Evolutionary conservation across 2,329 filamentous ascomycete genomes (phyloP), one percentile per base, ranked within the genome.

Genomic region (Epichloe amarillans): DNA sequence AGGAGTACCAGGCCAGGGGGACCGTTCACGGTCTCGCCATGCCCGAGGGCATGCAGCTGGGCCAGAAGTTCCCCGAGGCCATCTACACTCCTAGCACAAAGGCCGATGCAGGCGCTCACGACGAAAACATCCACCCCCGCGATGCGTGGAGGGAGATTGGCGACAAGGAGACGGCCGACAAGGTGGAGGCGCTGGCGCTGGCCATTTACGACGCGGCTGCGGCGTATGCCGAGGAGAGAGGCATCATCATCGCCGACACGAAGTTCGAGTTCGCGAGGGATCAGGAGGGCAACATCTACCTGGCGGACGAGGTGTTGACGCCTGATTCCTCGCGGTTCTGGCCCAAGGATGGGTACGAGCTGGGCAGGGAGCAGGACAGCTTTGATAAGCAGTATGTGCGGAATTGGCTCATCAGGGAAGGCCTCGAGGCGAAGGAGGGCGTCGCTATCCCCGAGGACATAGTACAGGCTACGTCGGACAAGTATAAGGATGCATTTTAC

Each of bases 331-430:
- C 85, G 47, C 79, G 90, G 15, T 95, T 95, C 75, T 97, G 91
- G 90, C 82, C 83, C 1, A 79, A 76, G 55, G 81, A 81, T 42
- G 74, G 74, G 63, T 64, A 62, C 48, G 76, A 82, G 62, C 68
- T 86, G 17, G 89, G 90, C 2, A 75, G 74, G 54, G 76, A 84
- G 51, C 88, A 94, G 71, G 77, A 84, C 50, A 93, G 86, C 68
- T 93, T 91, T 58, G 90, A 96, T 65, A 96, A 96, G 75, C 85
- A 90, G 70, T 83, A 77, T 61, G 66, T 95, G 57, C 74, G 90
- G 37, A 83, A 96, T 68, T 96, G 88, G 86, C 67, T 96, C 60
- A 84, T 82, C 2, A 69, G 65, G 46, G 73, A 84, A 52, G 86
- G 85, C 0, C 66, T 94, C 41, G 65, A 64, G 56, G 64, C 62